Percentiles rank a stretch among this genome's conserved stretches.
phyloP scores from a whole-genome alignment of 352 stramenopile genomes.

The Pythium plurisporium region DNA sequence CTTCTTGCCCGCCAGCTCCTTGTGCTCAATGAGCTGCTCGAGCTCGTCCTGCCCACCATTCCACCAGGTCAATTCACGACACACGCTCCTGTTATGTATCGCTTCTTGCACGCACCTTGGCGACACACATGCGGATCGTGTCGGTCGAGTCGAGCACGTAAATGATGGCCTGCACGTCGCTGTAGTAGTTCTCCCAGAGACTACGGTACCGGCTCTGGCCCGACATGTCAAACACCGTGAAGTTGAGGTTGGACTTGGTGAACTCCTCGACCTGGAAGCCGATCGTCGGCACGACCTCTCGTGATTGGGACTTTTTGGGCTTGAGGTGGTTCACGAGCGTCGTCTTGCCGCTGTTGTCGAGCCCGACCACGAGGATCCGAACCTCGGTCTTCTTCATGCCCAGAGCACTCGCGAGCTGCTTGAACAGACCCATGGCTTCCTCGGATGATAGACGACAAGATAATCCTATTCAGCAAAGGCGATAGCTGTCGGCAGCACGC shows the following conservation, averaged over 20 bases:
- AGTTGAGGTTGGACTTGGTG: constrained; percentile 88
- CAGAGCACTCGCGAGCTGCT: constrained; percentile 68
- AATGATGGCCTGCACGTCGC: constrained; percentile 83
- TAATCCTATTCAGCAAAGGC: too few species aligned
- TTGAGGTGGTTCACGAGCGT: constrained; percentile 92
- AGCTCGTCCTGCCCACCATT: constrained; percentile 55
- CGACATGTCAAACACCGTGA: constrained; percentile 91
- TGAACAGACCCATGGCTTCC: constrained; percentile 86
- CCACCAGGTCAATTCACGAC: not conserved
- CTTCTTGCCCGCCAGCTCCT: constrained; percentile 63
- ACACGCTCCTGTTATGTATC: not conserved
- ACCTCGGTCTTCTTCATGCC: constrained; percentile 82
- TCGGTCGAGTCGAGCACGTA: constrained; percentile 89
- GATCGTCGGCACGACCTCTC: constrained; percentile 86
- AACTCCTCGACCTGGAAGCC: constrained; percentile 90
- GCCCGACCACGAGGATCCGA: constrained; percentile 84
- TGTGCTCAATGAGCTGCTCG: constrained; percentile 79
- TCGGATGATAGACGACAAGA: too few species aligned
- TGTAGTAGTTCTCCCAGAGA: constrained; percentile 88
- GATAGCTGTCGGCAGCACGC: too few species aligned
- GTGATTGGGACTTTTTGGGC: constrained; percentile 77
- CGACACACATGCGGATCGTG: constrained; percentile 78
- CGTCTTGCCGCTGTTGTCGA: constrained; percentile 91
- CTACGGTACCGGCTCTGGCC: constrained; percentile 76
- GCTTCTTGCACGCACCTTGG: constrained; percentile 42